These are phyloP conservation scores for Waitea zeae DNA, from an alignment of 1,284 basidiomycete genomes.

Conservation along the genomic window DNA sequence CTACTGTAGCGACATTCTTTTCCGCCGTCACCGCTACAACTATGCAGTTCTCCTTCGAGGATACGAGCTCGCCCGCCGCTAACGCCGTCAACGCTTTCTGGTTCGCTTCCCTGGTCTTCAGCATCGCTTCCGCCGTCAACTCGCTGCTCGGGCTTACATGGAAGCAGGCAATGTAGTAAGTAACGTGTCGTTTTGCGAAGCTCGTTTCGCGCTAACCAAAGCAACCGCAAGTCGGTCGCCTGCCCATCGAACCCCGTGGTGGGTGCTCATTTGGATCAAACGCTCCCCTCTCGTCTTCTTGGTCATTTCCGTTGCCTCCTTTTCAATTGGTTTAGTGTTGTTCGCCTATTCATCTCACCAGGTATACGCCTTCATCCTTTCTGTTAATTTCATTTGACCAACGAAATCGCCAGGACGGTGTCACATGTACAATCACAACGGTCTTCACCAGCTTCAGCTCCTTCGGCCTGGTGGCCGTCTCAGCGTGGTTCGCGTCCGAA, in stretches of 20 bases:
- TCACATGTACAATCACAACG: conserved; percentile 56
- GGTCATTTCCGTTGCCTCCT: conserved; percentile 54
- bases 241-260: conserved; percentile 55
- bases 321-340: conserved; percentile 48
- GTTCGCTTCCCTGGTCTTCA: conserved; percentile 57
- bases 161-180: conserved; percentile 69
- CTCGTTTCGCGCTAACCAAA: conserved; percentile 2
- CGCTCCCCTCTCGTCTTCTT: conserved; percentile 59
- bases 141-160: conserved; percentile 54
- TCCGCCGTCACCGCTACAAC: conserved; percentile 59
- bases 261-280: conserved; percentile 69
- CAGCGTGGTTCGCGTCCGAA: conserved; percentile 63
- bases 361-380: conserved; percentile 14
- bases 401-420: conserved; percentile 21
- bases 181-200: conserved; percentile 7
- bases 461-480: conserved; percentile 58
- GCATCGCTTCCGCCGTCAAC: conserved; percentile 60
- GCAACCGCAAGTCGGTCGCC: conserved; percentile 28
- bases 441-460: conserved; percentile 59
- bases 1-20: conserved; percentile 64
- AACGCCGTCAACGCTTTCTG: conserved; percentile 52
- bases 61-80: conserved; percentile 14
- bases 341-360: conserved; percentile 48
- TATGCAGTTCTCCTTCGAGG: conserved; percentile 43
- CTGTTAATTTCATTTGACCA: conserved; percentile 1